phyloP scores from a whole-genome alignment of 1,284 basidiomycete genomes.

The Leccinum olivaceoglutinosum region DNA sequence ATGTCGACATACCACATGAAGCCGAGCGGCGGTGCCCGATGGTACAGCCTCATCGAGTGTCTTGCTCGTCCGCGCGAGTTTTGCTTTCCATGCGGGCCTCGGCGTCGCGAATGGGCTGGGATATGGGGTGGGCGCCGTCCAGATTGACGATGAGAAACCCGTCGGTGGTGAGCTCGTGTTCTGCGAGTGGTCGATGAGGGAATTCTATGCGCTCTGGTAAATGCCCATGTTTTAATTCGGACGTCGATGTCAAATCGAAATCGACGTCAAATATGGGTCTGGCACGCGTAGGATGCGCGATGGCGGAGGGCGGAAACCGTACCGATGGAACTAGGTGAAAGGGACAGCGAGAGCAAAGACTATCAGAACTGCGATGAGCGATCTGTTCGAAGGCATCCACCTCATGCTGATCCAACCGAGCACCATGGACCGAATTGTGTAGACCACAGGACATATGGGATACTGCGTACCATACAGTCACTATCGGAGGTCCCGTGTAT shows the following conservation, averaged over 20 bases:
- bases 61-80: constrained; percentile 38
- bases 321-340: not conserved
- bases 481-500: no score
- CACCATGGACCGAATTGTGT: constrained; percentile 1
- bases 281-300: not conserved
- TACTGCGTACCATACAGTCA: no score
- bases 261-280: not conserved
- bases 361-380: constrained; percentile 4
- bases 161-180: constrained; percentile 22
- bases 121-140: constrained; percentile 36
- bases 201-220: not conserved
- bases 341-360: not conserved
- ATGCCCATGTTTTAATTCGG: not conserved
- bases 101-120: constrained; percentile 39
- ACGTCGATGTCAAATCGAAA: not conserved
- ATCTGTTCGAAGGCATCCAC: constrained; percentile 3
- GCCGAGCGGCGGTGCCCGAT: constrained; percentile 43
- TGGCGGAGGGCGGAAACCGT: not conserved
- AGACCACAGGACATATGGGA: no score
- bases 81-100: constrained; percentile 36
- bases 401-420: not conserved
- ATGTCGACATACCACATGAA: constrained; percentile 45
- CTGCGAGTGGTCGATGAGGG: constrained; percentile 1
- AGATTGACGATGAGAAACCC: constrained; percentile 31
- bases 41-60: constrained; percentile 42